These are phyloP conservation scores for Lepidium africanum DNA, from an alignment of 345 rosid species.

Conservation along the genomic window DNA sequence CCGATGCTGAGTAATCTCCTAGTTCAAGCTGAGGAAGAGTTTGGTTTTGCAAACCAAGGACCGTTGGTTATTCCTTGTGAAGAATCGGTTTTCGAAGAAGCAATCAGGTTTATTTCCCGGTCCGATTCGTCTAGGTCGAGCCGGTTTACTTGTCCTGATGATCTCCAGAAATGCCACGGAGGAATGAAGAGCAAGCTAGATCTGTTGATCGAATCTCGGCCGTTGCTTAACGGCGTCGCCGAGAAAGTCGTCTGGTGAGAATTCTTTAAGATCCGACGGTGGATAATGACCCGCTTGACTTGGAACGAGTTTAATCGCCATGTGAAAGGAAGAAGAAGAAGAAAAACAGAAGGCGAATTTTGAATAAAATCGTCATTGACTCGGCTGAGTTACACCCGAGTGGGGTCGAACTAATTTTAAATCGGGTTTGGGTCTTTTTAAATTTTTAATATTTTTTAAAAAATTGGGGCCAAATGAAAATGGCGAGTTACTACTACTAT, in stretches of 20 bases:
- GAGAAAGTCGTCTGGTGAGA: constrained; percentile 44
- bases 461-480: not conserved
- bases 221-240: constrained; percentile 54
- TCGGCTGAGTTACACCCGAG: constrained; percentile 19
- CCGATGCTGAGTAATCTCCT: constrained; percentile 67
- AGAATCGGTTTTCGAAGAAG: constrained; percentile 76
- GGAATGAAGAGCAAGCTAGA: constrained; percentile 39
- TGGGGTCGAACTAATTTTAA: constrained; percentile 14
- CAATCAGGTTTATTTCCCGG: constrained; percentile 54
- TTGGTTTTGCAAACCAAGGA: constrained; percentile 70
- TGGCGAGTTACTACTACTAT: not conserved
- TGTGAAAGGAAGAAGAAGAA: no score
- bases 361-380: not conserved
- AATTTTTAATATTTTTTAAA: not conserved
- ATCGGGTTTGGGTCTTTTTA: constrained; percentile 5
- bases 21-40: constrained; percentile 78
- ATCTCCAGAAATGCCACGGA: constrained; percentile 45
- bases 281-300: not conserved
- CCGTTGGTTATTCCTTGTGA: constrained; percentile 89
- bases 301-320: no score
- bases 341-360: not conserved
- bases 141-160: constrained; percentile 47
- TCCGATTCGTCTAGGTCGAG: constrained; percentile 44
- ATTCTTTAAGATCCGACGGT: not conserved
- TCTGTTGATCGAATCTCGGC: constrained; percentile 68